These are phyloP conservation scores for Aspergillus campestris DNA, from an alignment of 495 filamentous ascomycete species.

Conservation along the genomic window DNA sequence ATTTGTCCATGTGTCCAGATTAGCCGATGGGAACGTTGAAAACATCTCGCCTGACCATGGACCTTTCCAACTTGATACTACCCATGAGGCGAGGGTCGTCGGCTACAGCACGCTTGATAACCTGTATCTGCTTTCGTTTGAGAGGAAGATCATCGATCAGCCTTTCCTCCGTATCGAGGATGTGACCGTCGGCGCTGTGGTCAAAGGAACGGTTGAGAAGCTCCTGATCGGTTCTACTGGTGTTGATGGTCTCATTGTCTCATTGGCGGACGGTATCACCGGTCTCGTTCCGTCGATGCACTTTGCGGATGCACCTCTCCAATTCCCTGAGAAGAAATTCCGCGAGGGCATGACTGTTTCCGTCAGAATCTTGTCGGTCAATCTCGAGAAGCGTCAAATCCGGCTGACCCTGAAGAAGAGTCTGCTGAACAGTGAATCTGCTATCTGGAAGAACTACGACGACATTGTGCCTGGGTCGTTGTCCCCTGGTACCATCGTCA, in stretches of 20 bases:
- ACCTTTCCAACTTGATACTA: slow-evolving; percentile 64
- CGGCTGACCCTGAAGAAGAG: slow-evolving; percentile 92
- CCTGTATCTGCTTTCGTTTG: slow-evolving; percentile 75
- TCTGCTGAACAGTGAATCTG: slow-evolving; percentile 75
- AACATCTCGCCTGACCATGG: slow-evolving; percentile 65
- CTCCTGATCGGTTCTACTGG: slow-evolving; percentile 65
- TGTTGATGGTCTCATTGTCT: slow-evolving; percentile 71
- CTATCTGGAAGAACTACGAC: slow-evolving; percentile 66
- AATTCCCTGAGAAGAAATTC: slow-evolving; percentile 95
- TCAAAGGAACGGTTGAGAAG: slow-evolving; percentile 79
- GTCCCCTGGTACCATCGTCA: slow-evolving; percentile 77
- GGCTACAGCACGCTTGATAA: slow-evolving; percentile 84
- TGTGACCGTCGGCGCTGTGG: slow-evolving; percentile 67
- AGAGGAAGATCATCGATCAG: slow-evolving; percentile 73
- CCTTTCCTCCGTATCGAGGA: slow-evolving; percentile 86
- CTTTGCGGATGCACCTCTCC: slow-evolving; percentile 75
- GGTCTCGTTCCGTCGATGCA: slow-evolving; percentile 84
- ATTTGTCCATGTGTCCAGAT: slow-evolving; percentile 86
- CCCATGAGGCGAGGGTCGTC: slow-evolving; percentile 71
- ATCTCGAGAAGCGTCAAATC: slow-evolving; percentile 66
- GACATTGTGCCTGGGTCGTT: slow-evolving; percentile 60
- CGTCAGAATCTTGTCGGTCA: slow-evolving; percentile 71
- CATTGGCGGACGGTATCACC: slow-evolving; percentile 74
- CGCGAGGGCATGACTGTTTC: slow-evolving; percentile 77
- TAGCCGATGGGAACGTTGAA: slow-evolving; percentile 82